Percentiles rank a stretch among this genome's conserved stretches.
Evolutionary conservation across 768 basidiomycete genomes (phyloP).

Genomic region (Psilocybe tampanensis): DNA sequence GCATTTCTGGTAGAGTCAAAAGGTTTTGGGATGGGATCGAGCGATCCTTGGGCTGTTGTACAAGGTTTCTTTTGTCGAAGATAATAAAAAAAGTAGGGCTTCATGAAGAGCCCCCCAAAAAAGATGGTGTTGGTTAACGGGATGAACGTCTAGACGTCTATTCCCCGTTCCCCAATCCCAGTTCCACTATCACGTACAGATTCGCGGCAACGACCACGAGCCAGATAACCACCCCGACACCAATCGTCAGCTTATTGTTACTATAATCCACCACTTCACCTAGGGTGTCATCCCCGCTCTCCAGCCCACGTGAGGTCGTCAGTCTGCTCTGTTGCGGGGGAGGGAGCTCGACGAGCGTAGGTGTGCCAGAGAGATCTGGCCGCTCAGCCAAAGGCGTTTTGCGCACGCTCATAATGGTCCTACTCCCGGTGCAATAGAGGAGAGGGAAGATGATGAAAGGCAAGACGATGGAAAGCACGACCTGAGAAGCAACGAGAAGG

Average conservation of each 20-base stretch:
- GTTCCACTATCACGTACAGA: conserved; percentile 68
- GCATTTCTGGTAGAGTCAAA: too few species aligned
- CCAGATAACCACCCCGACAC: conserved; percentile 62
- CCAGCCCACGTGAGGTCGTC: neutral
- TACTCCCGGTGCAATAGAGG: conserved; percentile 69
- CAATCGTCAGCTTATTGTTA: conserved; percentile 52
- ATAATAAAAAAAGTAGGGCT: too few species aligned
- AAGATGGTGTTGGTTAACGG: too few species aligned
- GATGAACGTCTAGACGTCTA: too few species aligned
- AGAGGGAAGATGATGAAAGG: conserved; percentile 77
- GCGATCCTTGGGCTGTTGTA: too few species aligned
- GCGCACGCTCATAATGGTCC: conserved; percentile 70
- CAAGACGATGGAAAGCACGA: conserved; percentile 70
- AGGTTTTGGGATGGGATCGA: too few species aligned
- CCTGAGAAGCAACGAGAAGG: conserved; percentile 76
- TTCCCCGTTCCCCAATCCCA: conserved; percentile 35
- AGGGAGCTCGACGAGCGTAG: neutral
- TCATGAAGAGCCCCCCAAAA: too few species aligned
- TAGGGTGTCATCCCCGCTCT: conserved; percentile 20
- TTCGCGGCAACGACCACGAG: conserved; percentile 71
- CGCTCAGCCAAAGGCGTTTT: conserved; percentile 29
- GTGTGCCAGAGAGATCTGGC: neutral
- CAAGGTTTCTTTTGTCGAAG: too few species aligned
- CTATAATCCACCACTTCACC: conserved; percentile 62
- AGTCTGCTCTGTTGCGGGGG: neutral